Conservation (phyloP, 768 basidiomycete genomes). For the Pleurotus sapidus region DNA sequence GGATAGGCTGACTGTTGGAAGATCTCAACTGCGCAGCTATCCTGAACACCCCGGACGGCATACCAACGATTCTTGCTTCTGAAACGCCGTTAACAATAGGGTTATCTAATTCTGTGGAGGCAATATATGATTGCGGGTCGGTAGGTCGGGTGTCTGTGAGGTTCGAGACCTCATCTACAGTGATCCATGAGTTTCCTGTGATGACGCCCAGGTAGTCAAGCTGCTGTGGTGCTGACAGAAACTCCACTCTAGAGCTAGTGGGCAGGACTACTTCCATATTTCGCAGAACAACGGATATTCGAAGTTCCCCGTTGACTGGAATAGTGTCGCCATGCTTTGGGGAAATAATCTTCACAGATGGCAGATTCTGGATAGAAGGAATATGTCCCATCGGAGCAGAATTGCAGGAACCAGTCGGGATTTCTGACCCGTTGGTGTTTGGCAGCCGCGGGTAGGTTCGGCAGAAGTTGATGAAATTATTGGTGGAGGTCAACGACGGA, state of each 20-base stretch:
- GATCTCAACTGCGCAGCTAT: constrained; percentile 55
- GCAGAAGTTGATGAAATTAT: constrained; percentile 66
- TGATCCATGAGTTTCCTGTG: too few species aligned
- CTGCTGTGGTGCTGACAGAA: constrained; percentile 60
- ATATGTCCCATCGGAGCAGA: constrained; percentile 56
- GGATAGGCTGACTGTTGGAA: constrained; percentile 56
- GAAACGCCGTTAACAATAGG: too few species aligned
- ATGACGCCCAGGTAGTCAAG: constrained; percentile 53
- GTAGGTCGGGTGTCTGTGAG: too few species aligned
- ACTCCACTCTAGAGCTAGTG: too few species aligned
- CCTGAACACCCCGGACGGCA: constrained; percentile 61
- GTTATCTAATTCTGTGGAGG: too few species aligned
- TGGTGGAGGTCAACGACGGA: constrained; percentile 49
- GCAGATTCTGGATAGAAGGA: constrained; percentile 41
- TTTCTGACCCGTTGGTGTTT: constrained; percentile 54
- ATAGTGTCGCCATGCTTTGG: constrained; percentile 43
- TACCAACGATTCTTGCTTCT: too few species aligned
- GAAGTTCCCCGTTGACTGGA: constrained; percentile 43
- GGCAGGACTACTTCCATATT: constrained; percentile 42
- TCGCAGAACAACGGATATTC: constrained; percentile 42
- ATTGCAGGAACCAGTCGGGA: constrained; percentile 55
- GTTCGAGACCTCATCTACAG: too few species aligned
- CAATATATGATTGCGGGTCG: too few species aligned
- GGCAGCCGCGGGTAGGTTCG: constrained; percentile 38
- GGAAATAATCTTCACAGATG: constrained; percentile 43